Evolutionary conservation across 208 protist genomes (phyloP).

Genomic region (Wallacemonas collosoma): DNA sequence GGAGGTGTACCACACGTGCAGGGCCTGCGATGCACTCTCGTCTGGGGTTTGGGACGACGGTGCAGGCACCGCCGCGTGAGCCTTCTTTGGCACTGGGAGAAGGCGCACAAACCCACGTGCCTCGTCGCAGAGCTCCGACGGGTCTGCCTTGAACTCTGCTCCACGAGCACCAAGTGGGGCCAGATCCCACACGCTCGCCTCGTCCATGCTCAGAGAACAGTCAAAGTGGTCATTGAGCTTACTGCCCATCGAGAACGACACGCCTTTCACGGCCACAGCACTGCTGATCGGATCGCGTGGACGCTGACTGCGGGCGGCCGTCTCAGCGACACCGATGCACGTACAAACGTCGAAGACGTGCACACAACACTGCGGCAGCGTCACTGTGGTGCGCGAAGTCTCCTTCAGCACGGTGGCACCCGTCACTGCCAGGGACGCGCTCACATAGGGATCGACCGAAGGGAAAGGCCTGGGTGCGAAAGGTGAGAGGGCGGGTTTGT

Average conservation of each 20-base stretch:
- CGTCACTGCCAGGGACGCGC: background rate
- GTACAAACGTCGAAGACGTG: background rate
- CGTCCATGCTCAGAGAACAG: background rate
- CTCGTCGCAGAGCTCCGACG: constrained; percentile 10
- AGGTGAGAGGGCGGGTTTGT: background rate
- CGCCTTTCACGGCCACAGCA: background rate
- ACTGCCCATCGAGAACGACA: background rate
- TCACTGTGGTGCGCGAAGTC: background rate
- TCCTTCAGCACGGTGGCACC: background rate
- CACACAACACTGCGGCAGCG: background rate
- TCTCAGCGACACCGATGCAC: background rate
- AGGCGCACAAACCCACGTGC: constrained; percentile 4
- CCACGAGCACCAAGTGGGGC: background rate
- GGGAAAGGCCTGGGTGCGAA: background rate
- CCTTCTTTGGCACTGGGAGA: constrained; percentile 2
- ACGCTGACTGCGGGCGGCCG: too few species aligned
- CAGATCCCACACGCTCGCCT: constrained; percentile 14
- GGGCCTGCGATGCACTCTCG: background rate
- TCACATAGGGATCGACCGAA: constrained; percentile 1
- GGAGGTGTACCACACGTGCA: background rate
- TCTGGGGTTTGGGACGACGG: background rate
- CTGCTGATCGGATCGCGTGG: constrained; percentile 6
- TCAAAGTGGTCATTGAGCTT: background rate
- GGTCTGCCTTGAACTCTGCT: constrained; percentile 1
- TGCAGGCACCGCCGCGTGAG: background rate